phyloP scores from a whole-genome alignment of 495 filamentous ascomycete species.

The Penicillium pulvis region DNA sequence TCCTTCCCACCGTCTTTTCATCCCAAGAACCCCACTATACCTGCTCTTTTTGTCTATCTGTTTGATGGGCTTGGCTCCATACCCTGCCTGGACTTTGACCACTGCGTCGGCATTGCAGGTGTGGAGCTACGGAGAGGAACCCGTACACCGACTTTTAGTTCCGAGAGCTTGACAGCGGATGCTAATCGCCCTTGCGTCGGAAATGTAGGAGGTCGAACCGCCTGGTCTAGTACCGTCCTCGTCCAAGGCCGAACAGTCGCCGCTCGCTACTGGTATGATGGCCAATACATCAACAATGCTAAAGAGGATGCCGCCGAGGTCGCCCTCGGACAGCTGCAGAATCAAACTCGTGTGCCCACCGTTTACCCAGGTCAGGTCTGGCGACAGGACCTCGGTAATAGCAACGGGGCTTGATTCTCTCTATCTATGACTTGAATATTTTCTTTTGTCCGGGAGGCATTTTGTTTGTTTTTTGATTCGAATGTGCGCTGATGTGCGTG shows the following conservation, averaged over 20 bases:
- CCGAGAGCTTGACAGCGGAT: conserved; percentile 28
- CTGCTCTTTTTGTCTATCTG: conserved; percentile 1
- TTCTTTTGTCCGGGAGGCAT: conserved; percentile 32
- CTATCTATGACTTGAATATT: conserved; percentile 6
- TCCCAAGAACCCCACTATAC: not conserved
- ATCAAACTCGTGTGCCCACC: conserved; percentile 26
- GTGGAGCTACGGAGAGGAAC: conserved; percentile 32
- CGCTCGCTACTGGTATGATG: conserved; percentile 91
- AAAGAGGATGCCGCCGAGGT: conserved; percentile 88
- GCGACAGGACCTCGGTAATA: conserved; percentile 21
- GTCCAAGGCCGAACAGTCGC: conserved; percentile 55
- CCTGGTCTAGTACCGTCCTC: conserved; percentile 78
- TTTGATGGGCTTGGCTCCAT: not conserved
- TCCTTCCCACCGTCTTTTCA: conserved; percentile 8
- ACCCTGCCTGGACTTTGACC: not conserved
- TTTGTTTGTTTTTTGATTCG: conserved; percentile 16
- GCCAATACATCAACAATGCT: conserved; percentile 80
- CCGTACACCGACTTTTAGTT: conserved; percentile 46
- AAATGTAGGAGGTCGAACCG: conserved; percentile 78
- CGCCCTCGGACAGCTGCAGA: conserved; percentile 52
- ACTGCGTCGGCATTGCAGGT: conserved; percentile 29
- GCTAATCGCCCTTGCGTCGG: conserved; percentile 24
- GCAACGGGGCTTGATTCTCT: conserved; percentile 20
- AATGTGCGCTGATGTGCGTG: conserved; percentile 7
- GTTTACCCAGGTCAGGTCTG: conserved; percentile 32